A percentile compares a stretch with the other conserved stretches of the same genome.
These are phyloP conservation scores for Komagataella pseudopastoris DNA, from an alignment of 805 yeast genomes.

Conservation along the genomic window DNA sequence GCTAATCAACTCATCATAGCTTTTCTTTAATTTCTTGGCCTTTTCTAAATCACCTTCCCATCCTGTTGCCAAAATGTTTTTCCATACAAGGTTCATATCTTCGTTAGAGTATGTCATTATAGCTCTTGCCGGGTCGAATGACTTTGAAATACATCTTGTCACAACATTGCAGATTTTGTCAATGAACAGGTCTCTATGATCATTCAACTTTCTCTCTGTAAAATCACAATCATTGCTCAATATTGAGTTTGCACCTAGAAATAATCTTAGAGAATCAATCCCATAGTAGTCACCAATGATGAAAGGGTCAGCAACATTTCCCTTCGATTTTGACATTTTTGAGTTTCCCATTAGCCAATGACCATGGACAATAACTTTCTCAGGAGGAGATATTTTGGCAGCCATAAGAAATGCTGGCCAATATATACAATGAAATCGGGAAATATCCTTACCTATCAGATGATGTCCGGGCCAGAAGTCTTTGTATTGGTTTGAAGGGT, in stretches of 20 bases:
- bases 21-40: slow-evolving; percentile 5
- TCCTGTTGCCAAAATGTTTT: slow-evolving; percentile 1
- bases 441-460: slow-evolving; percentile 84
- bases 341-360: slow-evolving; percentile 88
- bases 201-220: slow-evolving; percentile 38
- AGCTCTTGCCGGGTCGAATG: slow-evolving; percentile 44
- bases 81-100: slow-evolving; percentile 7
- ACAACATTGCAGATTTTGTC: slow-evolving; percentile 77
- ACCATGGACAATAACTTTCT: slow-evolving; percentile 73
- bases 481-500: slow-evolving; percentile 20
- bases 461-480: slow-evolving; percentile 59
- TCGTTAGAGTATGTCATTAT: slow-evolving; percentile 14
- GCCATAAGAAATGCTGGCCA: slow-evolving; percentile 93
- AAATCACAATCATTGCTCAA: slow-evolving; percentile 73
- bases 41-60: not conserved
- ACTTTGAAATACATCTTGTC: slow-evolving; percentile 58
- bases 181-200: slow-evolving; percentile 49
- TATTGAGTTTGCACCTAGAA: slow-evolving; percentile 61
- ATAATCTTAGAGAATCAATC: slow-evolving; percentile 61
- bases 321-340: slow-evolving; percentile 88
- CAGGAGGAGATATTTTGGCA: slow-evolving; percentile 58
- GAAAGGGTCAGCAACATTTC: slow-evolving; percentile 89
- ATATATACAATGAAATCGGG: slow-evolving; percentile 76
- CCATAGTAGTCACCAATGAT: slow-evolving; percentile 52
- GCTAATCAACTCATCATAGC: slow-evolving; percentile 6